Conservation (phyloP, 78 protist species). For the Mastigamoeba balamuthi region DNA sequence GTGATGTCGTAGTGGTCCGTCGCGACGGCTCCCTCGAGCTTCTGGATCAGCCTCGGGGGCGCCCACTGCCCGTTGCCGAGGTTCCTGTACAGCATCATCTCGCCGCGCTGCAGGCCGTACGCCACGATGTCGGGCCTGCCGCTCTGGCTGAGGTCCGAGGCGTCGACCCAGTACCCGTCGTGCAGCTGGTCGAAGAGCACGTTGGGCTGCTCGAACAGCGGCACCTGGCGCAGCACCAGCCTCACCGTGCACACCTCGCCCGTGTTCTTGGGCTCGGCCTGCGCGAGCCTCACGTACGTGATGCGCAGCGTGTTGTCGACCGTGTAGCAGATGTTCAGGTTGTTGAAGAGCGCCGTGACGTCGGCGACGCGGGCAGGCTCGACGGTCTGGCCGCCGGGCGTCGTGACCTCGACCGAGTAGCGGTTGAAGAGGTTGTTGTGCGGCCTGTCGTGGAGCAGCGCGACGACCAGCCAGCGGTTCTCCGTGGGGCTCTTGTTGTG, state of each 20-base stretch:
- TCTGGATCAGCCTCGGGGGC: not conserved
- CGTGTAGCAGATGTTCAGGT: not conserved
- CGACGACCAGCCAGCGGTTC: not conserved
- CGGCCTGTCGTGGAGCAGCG: not conserved
- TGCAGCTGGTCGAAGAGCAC: not conserved
- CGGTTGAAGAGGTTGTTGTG: not conserved
- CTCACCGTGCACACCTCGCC: not conserved
- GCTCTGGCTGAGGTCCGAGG: not conserved
- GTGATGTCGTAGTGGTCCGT: not conserved
- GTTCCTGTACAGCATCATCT: not conserved
- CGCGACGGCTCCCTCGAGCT: not conserved
- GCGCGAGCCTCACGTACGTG: not conserved
- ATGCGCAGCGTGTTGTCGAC: not conserved
- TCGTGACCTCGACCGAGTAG: not conserved
- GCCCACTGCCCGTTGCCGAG: not conserved
- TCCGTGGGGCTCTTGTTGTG: not conserved
- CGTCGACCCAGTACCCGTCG: not conserved
- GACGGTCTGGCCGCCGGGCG: not conserved
- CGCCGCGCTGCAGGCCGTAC: not conserved
- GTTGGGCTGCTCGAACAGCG: not conserved
- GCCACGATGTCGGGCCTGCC: not conserved
- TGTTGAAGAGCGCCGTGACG: not conserved
- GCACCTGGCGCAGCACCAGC: not conserved
- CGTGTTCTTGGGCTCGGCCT: not conserved
- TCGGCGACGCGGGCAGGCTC: not conserved